Percentiles rank a stretch among this genome's conserved stretches.
phyloP scores from a whole-genome alignment of 2,329 filamentous ascomycete genomes.

The Fusarium guadeloupense region DNA sequence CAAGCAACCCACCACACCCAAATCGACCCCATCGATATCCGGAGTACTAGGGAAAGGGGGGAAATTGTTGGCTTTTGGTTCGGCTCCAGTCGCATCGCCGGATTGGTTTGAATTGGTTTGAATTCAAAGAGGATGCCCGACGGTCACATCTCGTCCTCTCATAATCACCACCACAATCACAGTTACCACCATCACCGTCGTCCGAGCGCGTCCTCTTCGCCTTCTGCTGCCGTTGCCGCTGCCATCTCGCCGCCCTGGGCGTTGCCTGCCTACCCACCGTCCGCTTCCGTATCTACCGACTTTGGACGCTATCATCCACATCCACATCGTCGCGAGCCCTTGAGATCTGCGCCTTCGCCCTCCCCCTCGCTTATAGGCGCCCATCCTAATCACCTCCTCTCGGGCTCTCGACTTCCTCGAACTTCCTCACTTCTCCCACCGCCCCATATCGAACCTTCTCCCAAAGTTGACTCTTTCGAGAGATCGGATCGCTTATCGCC shows the following conservation, averaged over 20 bases:
- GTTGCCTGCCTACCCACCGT: constrained; percentile 25
- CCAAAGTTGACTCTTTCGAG: constrained; percentile 24
- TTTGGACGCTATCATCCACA: constrained; percentile 35
- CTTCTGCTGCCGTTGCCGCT: constrained; percentile 35
- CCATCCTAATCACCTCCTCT: constrained; percentile 42
- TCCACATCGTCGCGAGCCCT: constrained; percentile 32
- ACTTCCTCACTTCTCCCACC: constrained; percentile 57
- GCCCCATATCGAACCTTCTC: constrained; percentile 44
- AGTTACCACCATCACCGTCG: constrained; percentile 21
- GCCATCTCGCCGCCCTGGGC: constrained; percentile 37
- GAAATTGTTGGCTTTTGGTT: constrained; percentile 39
- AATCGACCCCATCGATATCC: background rate
- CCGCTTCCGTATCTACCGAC: constrained; percentile 30
- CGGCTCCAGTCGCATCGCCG: constrained; percentile 35
- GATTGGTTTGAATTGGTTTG: no score
- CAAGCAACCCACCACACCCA: constrained; percentile 17
- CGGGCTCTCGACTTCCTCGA: constrained; percentile 51
- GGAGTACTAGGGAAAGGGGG: constrained; percentile 40
- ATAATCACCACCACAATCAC: constrained; percentile 15
- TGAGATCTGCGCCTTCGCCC: constrained; percentile 28
- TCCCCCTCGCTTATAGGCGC: constrained; percentile 37
- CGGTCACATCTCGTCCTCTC: constrained; percentile 35
- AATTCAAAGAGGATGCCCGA: constrained; percentile 43
- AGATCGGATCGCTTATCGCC: constrained; percentile 35
- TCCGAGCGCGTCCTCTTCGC: constrained; percentile 32